These are phyloP conservation scores for Clarireedia paspali DNA, from an alignment of 2,329 filamentous ascomycete species.

Conservation along the genomic window DNA sequence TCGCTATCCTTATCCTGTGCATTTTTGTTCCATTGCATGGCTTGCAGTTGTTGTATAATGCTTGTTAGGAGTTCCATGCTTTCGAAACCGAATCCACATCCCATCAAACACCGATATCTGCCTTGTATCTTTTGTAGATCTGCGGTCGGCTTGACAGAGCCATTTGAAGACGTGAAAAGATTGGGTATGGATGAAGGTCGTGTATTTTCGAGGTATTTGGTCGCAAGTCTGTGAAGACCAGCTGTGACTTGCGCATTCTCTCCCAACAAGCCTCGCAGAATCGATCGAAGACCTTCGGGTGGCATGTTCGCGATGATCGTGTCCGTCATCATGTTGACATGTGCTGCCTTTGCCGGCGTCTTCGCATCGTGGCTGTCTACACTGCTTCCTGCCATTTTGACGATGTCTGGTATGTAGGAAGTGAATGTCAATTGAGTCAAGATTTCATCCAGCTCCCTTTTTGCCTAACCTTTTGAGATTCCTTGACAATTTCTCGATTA, in stretches of 20 bases:
- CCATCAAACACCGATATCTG: slow-evolving; percentile 28
- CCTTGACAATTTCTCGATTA: not conserved
- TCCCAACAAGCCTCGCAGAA: slow-evolving; percentile 30
- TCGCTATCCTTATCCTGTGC: slow-evolving; percentile 1
- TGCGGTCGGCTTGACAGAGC: not conserved
- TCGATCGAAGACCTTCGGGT: slow-evolving; percentile 32
- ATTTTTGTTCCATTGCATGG: not conserved
- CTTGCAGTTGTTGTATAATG: slow-evolving; percentile 14
- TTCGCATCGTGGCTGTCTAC: not conserved
- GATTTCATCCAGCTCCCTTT: too few species aligned
- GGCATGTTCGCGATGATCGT: slow-evolving; percentile 37
- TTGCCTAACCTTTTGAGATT: not conserved
- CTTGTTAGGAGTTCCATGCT: slow-evolving; percentile 18
- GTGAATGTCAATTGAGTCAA: not conserved
- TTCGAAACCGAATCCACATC: slow-evolving; percentile 29
- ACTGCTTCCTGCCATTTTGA: not conserved
- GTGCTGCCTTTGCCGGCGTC: slow-evolving; percentile 26
- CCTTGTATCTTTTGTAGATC: slow-evolving; percentile 16
- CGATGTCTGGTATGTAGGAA: not conserved
- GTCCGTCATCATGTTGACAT: slow-evolving; percentile 42
- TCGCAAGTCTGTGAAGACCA: slow-evolving; percentile 29
- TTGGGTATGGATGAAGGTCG: slow-evolving; percentile 14
- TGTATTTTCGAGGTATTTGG: slow-evolving; percentile 24
- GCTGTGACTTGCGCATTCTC: slow-evolving; percentile 28
- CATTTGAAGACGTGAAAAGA: slow-evolving; percentile 10